Evolutionary conservation across 139 green algal genomes (phyloP), one percentile per base, ranked within the genome.

Genomic region (Chlamydomonas urium): DNA sequence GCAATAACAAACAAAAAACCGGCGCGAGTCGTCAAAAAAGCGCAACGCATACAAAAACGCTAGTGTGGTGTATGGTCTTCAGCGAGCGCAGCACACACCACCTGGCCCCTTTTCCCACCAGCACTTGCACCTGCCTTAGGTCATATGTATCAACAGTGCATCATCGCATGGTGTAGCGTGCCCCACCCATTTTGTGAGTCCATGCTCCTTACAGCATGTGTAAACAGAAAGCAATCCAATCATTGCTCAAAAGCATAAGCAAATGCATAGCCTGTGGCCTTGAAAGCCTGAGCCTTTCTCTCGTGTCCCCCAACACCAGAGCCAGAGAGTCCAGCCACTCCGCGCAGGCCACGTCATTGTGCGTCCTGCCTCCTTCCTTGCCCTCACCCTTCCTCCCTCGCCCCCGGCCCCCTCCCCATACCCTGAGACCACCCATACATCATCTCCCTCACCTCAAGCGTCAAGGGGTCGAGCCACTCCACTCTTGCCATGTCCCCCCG

Each of bases 401-500:
- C 19, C 66, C 66, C 47, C 42, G n/a, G 5, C 24, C 67, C 3
- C 4, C 33, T 19, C 36, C 36, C 19, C 23, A 60, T 19, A 29
- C 36, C 69, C 3, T 0, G 53, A 32, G 37, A 21, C 19, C 38
- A 28, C n/a, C 29, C 31, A 26, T n/a, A 31, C 19, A 31, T 10
- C 50, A 34, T 26, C 32, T 60, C 37, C 33, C 70, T 56, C 38
- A 81, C 78, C 35, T 60, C 65, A 29, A 95, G 73, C 1, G 88
- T 79, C 21, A 97, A 79, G 0, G 67, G 42, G 80, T 98, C 93
- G 61, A 98, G 86, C 93, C 93, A 97, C 0, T 86, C 71, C 4
- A 90, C 77, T n/a, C 69, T 69, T 28, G 82, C 66, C 53, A 97
- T 59, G 74, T 97, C 91, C 1, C 93, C 91, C 1, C 91, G 71